Evolutionary conservation across 202 grass and related monocot species (phyloP).

Genomic region (Carex sylvatica): DNA sequence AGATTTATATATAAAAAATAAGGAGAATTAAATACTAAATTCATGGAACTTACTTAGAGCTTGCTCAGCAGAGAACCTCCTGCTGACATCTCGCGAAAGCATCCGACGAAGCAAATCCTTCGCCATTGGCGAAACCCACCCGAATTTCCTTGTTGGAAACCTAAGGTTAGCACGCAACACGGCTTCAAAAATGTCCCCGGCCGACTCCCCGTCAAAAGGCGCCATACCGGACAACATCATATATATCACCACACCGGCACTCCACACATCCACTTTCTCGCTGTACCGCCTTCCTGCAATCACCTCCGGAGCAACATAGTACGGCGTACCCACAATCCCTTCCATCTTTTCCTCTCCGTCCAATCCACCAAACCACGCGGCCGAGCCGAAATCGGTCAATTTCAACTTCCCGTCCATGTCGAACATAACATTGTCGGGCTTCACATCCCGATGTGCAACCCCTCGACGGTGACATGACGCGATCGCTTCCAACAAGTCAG

Average conservation of each 20-base stretch:
- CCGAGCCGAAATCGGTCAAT: constrained; percentile 74
- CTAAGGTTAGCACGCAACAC: constrained; percentile 65
- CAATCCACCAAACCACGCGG: constrained; percentile 52
- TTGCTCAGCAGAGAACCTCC: constrained; percentile 77
- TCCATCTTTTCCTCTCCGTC: constrained; percentile 46
- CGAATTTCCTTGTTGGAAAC: constrained; percentile 63
- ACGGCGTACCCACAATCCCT: constrained; percentile 75
- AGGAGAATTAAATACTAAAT: background rate
- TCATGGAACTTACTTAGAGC: constrained; percentile 47
- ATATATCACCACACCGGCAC: constrained; percentile 81
- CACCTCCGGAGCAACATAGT: constrained; percentile 91
- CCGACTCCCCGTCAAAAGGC: constrained; percentile 63
- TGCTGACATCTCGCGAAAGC: constrained; percentile 69
- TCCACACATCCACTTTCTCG: constrained; percentile 94
- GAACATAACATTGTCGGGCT: constrained; percentile 81
- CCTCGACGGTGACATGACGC: constrained; percentile 50
- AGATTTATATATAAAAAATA: background rate
- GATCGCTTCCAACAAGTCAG: constrained; percentile 42
- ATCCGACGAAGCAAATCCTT: constrained; percentile 88
- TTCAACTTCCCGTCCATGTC: constrained; percentile 42
- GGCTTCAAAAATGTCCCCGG: constrained; percentile 58
- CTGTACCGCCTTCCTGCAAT: constrained; percentile 53
- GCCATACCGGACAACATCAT: constrained; percentile 59
- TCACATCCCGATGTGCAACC: constrained; percentile 77
- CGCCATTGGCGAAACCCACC: constrained; percentile 56